Percentiles rank a stretch among this genome's conserved stretches.
These are phyloP conservation scores for Talaromyces trachyspermus DNA, from an alignment of 495 filamentous ascomycete genomes.

Conservation along the genomic window DNA sequence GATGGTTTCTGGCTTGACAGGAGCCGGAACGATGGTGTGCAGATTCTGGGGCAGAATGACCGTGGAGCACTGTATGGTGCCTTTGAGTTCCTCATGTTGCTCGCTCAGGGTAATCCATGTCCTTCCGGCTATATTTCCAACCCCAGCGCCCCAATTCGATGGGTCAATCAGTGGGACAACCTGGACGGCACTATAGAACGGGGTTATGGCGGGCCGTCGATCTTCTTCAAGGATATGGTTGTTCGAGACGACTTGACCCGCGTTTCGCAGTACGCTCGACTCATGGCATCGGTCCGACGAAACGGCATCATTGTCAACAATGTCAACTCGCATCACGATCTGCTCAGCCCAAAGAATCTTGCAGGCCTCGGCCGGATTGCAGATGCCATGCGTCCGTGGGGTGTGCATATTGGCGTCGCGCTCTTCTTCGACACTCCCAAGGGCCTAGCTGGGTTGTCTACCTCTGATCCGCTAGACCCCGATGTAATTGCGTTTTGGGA, in stretches of 20 bases:
- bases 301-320: slow-evolving; percentile 67
- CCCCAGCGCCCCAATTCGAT: slow-evolving; percentile 56
- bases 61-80: slow-evolving; percentile 63
- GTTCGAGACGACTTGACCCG: slow-evolving; percentile 52
- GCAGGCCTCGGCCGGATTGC: slow-evolving; percentile 55
- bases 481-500: slow-evolving; percentile 56
- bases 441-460: slow-evolving; percentile 45
- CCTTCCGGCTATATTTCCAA: slow-evolving; percentile 45
- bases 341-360: slow-evolving; percentile 50
- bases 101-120: slow-evolving; percentile 56
- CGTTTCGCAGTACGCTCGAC: slow-evolving; percentile 54
- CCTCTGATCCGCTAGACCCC: slow-evolving; percentile 58
- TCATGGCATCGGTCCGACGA: slow-evolving; percentile 59
- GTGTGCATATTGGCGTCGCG: slow-evolving; percentile 57
- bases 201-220: slow-evolving; percentile 61
- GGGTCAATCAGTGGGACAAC: slow-evolving; percentile 72
- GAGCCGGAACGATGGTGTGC: slow-evolving; percentile 24
- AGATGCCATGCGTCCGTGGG: slow-evolving; percentile 58
- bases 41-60: slow-evolving; percentile 60
- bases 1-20: slow-evolving; percentile 59
- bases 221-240: slow-evolving; percentile 55
- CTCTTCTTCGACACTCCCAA: slow-evolving; percentile 62
- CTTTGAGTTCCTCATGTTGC: slow-evolving; percentile 58
- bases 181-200: slow-evolving; percentile 62
- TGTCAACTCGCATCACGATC: slow-evolving; percentile 57